Percentiles rank a stretch among this genome's conserved stretches.
Evolutionary conservation across 2,329 filamentous ascomycete species (phyloP).

Genomic region (Stagonosporopsis rhizophila): DNA sequence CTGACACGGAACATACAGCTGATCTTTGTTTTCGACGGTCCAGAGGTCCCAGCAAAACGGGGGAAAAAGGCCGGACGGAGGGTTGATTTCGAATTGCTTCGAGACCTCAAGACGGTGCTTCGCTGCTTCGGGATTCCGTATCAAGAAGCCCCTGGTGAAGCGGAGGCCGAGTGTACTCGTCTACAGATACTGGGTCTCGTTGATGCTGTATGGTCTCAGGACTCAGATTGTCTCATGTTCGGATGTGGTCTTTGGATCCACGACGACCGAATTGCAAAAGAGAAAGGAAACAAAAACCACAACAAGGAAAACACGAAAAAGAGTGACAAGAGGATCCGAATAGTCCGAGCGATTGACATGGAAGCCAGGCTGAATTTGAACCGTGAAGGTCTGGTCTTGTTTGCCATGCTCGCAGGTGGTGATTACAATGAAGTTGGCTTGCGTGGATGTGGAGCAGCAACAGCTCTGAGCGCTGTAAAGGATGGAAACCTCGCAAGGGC

Average conservation of each 20-base stretch:
- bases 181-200: slow-evolving; percentile 54
- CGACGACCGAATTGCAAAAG: slow-evolving; percentile 38
- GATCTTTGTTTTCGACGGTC: slow-evolving; percentile 64
- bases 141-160: slow-evolving; percentile 56
- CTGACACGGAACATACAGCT: slow-evolving; percentile 59
- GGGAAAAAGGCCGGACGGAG: slow-evolving; percentile 36
- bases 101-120: slow-evolving; percentile 49
- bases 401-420: slow-evolving; percentile 52
- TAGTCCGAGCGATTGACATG: slow-evolving; percentile 43
- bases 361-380: slow-evolving; percentile 39
- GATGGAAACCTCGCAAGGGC: slow-evolving; percentile 36
- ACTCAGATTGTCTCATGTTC: slow-evolving; percentile 58
- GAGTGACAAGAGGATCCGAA: slow-evolving; percentile 36
- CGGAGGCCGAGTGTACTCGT: slow-evolving; percentile 58
- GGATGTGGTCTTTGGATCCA: slow-evolving; percentile 54
- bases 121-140: slow-evolving; percentile 51
- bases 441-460: slow-evolving; percentile 44
- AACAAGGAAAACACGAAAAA: slow-evolving; percentile 44
- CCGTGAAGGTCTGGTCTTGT: slow-evolving; percentile 48
- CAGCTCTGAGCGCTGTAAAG: slow-evolving; percentile 37
- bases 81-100: slow-evolving; percentile 45
- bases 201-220: slow-evolving; percentile 59
- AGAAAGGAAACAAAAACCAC: slow-evolving; percentile 24
- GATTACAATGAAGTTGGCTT: slow-evolving; percentile 52
- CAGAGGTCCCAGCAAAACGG: slow-evolving; percentile 52